phyloP scores from a whole-genome alignment of 148 eudicot species.

The Rhododendron griersonianum region DNA sequence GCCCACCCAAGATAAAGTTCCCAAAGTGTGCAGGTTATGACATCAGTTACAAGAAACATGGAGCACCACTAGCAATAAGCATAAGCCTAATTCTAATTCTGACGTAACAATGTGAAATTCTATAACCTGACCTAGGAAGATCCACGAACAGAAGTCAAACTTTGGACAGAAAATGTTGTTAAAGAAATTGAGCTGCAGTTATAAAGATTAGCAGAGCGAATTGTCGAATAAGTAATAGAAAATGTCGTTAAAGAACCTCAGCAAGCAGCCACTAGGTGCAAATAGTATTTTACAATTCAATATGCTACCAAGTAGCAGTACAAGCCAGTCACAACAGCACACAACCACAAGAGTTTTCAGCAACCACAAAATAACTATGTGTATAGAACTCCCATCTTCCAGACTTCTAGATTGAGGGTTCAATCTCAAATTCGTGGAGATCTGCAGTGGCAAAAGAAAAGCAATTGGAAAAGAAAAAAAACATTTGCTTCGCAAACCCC shows the following conservation, averaged over 20 bases:
- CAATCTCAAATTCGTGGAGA: neutral
- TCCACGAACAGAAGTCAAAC: neutral
- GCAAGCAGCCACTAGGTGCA: neutral
- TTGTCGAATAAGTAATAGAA: neutral
- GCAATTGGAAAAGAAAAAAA: neutral
- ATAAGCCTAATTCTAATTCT: neutral
- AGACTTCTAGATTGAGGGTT: neutral
- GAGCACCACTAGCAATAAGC: neutral
- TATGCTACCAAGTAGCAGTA: slow-evolving; percentile 3
- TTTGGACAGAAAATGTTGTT: neutral
- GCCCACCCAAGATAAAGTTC: neutral
- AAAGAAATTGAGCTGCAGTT: neutral
- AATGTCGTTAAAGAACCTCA: neutral
- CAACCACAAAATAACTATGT: neutral
- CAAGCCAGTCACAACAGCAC: neutral
- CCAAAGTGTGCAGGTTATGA: neutral
- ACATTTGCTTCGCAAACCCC: neutral
- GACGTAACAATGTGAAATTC: neutral
- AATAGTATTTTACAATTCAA: neutral
- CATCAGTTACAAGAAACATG: neutral
- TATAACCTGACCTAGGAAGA: neutral
- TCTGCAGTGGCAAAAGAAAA: neutral
- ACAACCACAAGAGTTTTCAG: neutral
- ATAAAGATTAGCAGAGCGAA: neutral
- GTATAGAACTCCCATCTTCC: neutral